phyloP scores from a whole-genome alignment of 2,329 filamentous ascomycete species.

The Dactylonectria estremocensis region DNA sequence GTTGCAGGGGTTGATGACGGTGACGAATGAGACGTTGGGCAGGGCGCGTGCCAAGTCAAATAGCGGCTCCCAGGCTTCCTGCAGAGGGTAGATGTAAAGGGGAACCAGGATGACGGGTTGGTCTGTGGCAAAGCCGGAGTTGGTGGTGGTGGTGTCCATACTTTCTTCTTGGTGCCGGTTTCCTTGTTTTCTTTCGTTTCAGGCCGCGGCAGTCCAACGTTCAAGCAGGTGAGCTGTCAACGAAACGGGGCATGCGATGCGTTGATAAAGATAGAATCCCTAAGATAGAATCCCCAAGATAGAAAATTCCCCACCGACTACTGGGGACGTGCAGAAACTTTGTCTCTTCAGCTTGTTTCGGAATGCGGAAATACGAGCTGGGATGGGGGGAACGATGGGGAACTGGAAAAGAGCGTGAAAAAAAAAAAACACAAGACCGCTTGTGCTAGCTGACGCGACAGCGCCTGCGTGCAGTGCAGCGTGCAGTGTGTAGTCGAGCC shows the following conservation, averaged over 20 bases:
- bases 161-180: background rate
- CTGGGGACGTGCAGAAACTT: background rate
- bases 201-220: background rate
- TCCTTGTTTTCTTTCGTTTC: background rate
- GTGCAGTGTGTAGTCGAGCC: background rate
- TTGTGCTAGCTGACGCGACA: background rate
- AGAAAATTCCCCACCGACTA: too few species aligned
- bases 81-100: conserved; percentile 36
- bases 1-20: conserved; percentile 34
- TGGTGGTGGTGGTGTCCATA: conserved; percentile 12
- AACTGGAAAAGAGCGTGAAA: background rate
- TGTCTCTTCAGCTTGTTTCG: background rate
- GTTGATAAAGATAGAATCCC: background rate
- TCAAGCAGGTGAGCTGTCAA: background rate
- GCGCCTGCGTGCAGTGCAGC: too few species aligned
- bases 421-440: background rate
- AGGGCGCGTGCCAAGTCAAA: conserved; percentile 26
- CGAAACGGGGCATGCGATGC: background rate
- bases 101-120: conserved; percentile 31
- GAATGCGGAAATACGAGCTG: background rate
- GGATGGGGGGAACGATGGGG: background rate
- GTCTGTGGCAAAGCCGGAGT: conserved; percentile 1
- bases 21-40: conserved; percentile 32
- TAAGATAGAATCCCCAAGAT: background rate
- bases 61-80: conserved; percentile 32